These are phyloP conservation scores for Sporisorium sorghi DNA, from an alignment of 1,284 basidiomycete genomes.

Conservation along the genomic window DNA sequence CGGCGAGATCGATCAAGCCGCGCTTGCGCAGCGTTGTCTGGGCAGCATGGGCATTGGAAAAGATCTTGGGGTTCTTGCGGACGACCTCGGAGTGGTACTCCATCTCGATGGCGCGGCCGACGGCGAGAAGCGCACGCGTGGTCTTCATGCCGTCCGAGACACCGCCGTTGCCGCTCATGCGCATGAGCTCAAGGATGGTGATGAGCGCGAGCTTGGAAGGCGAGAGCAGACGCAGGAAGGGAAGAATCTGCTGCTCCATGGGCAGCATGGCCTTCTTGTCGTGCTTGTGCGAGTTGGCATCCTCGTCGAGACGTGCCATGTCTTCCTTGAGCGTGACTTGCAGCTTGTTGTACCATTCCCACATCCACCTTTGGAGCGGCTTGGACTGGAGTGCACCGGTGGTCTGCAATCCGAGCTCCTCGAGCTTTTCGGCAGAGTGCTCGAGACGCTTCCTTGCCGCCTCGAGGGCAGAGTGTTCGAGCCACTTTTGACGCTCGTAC, in stretches of 20 bases:
- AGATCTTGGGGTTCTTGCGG: slow-evolving; percentile 57
- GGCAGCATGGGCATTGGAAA: slow-evolving; percentile 53
- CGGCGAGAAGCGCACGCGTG: slow-evolving; percentile 81
- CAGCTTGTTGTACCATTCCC: slow-evolving; percentile 66
- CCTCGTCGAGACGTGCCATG: slow-evolving; percentile 37
- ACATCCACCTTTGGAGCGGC: slow-evolving; percentile 67
- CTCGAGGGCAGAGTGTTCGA: slow-evolving; percentile 65
- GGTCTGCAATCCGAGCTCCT: slow-evolving; percentile 57
- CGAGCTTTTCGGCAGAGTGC: slow-evolving; percentile 55
- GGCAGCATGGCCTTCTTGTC: slow-evolving; percentile 20
- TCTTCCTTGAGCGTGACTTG: slow-evolving; percentile 50
- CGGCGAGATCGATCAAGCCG: slow-evolving; percentile 54
- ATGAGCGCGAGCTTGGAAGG: slow-evolving; percentile 86
- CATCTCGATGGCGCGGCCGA: slow-evolving; percentile 88
- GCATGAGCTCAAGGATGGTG: slow-evolving; percentile 90
- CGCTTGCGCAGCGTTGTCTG: slow-evolving; percentile 50
- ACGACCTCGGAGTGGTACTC: slow-evolving; percentile 70
- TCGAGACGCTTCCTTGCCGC: slow-evolving; percentile 63
- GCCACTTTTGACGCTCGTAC: slow-evolving; percentile 67
- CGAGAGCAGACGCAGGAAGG: slow-evolving; percentile 82
- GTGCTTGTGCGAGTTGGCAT: slow-evolving; percentile 3
- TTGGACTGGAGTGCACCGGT: slow-evolving; percentile 54
- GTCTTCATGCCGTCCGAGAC: slow-evolving; percentile 90
- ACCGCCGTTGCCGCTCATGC: slow-evolving; percentile 81
- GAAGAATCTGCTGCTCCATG: slow-evolving; percentile 65